Evolutionary conservation across 2,329 filamentous ascomycete genomes (phyloP), one percentile per base, ranked within the genome.

Genomic region (Colletotrichum costaricense): DNA sequence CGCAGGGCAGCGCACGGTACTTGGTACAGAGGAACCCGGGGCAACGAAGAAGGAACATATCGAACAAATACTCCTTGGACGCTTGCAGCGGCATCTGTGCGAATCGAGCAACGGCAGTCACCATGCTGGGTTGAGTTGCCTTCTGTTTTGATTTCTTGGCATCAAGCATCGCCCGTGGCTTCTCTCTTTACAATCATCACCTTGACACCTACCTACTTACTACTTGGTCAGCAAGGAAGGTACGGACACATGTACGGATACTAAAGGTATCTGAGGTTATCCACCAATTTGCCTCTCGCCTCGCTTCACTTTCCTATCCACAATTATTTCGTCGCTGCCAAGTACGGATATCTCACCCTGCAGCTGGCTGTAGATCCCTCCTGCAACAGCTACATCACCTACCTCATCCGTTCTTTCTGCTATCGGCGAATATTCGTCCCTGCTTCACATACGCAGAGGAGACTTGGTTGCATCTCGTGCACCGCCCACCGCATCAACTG

Each of bases 61-160:
- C 62, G 42, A 54, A 35, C 33, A 35, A 35, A 5, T 35, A 63
- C 22, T 12, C 24, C 46, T 22, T 22, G 6, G 62, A 67, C 68
- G 68, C 33, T 70, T 70, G 64, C 63, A 59, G 68, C 63, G 38
- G 52, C 33, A 58, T 69, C 54, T 28, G 35, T 35, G 63, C 52
- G 33, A 52, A 46, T 64, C 28, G 52, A 28, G 26, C 46, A 63
- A 42, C 24, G 5, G 24, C 59, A 24, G 33, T 42, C 58, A 63
- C 5, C 30, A 19, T 6, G 55, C 22, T 26, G 28, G 46, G 26
- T 33, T 26, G 38, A 30, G n/a, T 33, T 2, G 42, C 19, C 42
- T 64, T 30, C 33, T 59, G 42, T 69, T 58, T 57, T 42, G 57
- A 46, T 33, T 72, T 55, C 49, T 59, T 69, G 59, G 54, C 69